phyloP scores from a whole-genome alignment of 2,329 filamentous ascomycete species.

The Cytospora chrysosperma region DNA sequence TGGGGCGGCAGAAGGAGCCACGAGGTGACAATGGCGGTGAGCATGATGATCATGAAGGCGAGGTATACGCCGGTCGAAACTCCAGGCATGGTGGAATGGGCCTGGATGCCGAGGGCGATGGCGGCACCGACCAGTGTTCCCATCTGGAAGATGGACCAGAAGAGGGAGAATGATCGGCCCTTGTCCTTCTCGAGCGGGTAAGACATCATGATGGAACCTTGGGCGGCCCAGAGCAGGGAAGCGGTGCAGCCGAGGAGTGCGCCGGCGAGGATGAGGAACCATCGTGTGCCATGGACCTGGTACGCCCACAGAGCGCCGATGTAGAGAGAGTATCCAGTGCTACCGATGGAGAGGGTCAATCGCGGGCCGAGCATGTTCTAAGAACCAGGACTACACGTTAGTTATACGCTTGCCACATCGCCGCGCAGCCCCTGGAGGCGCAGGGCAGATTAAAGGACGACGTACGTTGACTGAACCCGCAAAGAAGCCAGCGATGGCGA shows the following conservation, averaged over 20 bases:
- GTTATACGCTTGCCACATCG: neutral
- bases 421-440: neutral
- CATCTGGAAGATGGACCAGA: conserved; percentile 30
- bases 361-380: conserved; percentile 28
- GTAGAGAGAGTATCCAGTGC: conserved; percentile 26
- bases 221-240: conserved; percentile 27
- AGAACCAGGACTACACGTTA: neutral
- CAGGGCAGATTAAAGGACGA: neutral
- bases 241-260: conserved; percentile 26
- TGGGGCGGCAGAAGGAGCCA: conserved; percentile 26
- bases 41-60: conserved; percentile 31
- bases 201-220: conserved; percentile 25
- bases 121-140: conserved; percentile 29
- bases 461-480: conserved; percentile 27
- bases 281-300: conserved; percentile 25
- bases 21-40: conserved; percentile 23
- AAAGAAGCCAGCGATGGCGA: conserved; percentile 22
- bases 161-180: conserved; percentile 27
- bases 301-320: conserved; percentile 26
- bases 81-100: conserved; percentile 24
- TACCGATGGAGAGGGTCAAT: conserved; percentile 26
- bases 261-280: conserved; percentile 27
- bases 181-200: conserved; percentile 27
- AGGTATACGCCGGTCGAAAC: conserved; percentile 31
- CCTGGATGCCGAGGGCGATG: conserved; percentile 30